Percentiles rank a stretch among this genome's conserved stretches.
Conservation (phyloP, 192 early-diverging fungal species). For the Chytriomyces sp. region DNA sequence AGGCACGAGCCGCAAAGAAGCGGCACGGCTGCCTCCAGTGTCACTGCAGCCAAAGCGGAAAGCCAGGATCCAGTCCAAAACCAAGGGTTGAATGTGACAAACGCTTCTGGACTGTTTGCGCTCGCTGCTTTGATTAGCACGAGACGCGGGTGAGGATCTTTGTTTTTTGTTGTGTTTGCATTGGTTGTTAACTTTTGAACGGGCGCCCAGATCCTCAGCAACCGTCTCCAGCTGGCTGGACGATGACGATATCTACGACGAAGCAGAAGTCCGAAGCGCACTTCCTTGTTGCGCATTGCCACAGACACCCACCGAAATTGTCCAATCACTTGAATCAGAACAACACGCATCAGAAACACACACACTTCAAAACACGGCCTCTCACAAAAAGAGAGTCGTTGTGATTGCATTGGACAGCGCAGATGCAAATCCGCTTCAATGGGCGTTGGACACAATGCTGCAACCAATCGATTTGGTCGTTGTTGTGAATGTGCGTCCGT, state of each 20-base stretch:
- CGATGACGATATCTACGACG: conserved; percentile 25
- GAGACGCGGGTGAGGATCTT: conserved; percentile 4
- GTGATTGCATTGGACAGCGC: conserved; percentile 17
- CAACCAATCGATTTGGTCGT: conserved; percentile 15
- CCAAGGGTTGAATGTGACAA: too few species aligned
- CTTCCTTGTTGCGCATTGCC: conserved; percentile 16
- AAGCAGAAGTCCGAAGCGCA: conserved; percentile 32
- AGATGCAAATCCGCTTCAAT: not conserved
- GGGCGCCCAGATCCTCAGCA: conserved; percentile 5
- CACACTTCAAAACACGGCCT: too few species aligned
- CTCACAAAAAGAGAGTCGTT: not conserved
- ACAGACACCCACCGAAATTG: too few species aligned
- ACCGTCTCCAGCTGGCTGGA: conserved; percentile 30
- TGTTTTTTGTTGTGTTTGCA: not conserved
- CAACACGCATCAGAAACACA: too few species aligned
- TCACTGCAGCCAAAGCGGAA: too few species aligned
- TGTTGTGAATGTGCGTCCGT: conserved; percentile 3
- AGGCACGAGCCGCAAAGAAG: too few species aligned
- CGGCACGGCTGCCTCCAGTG: too few species aligned
- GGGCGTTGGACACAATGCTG: conserved; percentile 9
- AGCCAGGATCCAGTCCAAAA: too few species aligned
- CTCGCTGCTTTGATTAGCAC: not conserved
- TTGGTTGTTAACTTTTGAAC: conserved; percentile 1
- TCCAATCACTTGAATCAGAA: too few species aligned
- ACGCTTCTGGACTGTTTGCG: not conserved